A percentile compares a stretch with the other conserved stretches of the same genome.
These are phyloP conservation scores for Dryas octopetala DNA, from an alignment of 306 rosid species.

Conservation along the genomic window DNA sequence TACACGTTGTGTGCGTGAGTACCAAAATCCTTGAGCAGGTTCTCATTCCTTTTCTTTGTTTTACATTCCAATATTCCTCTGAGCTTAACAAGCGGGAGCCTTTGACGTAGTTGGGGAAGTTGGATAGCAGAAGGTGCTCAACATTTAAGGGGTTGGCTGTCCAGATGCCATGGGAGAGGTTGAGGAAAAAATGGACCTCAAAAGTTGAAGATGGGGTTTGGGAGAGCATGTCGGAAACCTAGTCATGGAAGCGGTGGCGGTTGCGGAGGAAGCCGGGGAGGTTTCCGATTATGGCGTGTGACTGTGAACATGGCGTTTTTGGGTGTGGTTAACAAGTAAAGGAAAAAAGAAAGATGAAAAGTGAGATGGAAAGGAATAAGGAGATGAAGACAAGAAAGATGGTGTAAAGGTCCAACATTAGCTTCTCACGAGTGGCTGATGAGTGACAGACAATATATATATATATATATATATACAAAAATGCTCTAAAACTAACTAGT, in stretches of 20 bases:
- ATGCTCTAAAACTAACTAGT: too few species aligned
- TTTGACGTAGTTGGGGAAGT: conserved; percentile 34
- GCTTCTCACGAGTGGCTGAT: neutral
- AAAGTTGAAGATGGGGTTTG: conserved; percentile 25
- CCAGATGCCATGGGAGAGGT: conserved; percentile 24
- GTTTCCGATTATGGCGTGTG: conserved; percentile 28
- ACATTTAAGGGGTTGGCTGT: conserved; percentile 32
- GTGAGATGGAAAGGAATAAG: neutral
- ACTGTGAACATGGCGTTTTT: conserved; percentile 19
- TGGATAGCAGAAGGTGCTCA: conserved; percentile 29
- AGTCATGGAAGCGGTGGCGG: conserved; percentile 30
- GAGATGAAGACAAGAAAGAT: neutral
- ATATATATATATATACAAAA: too few species aligned
- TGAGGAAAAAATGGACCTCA: conserved; percentile 16
- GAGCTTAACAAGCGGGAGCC: conserved; percentile 32
- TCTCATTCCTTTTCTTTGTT: too few species aligned
- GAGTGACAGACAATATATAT: too few species aligned
- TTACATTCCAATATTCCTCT: too few species aligned
- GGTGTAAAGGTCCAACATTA: neutral
- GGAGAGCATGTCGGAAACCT: conserved; percentile 30
- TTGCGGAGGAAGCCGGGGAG: conserved; percentile 12
- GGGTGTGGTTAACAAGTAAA: neutral
- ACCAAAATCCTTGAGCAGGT: too few species aligned
- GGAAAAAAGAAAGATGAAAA: neutral
- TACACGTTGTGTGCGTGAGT: too few species aligned